These are phyloP conservation scores for Coprinopsis strossmayeri DNA, from an alignment of 768 basidiomycete genomes.

Conservation along the genomic window DNA sequence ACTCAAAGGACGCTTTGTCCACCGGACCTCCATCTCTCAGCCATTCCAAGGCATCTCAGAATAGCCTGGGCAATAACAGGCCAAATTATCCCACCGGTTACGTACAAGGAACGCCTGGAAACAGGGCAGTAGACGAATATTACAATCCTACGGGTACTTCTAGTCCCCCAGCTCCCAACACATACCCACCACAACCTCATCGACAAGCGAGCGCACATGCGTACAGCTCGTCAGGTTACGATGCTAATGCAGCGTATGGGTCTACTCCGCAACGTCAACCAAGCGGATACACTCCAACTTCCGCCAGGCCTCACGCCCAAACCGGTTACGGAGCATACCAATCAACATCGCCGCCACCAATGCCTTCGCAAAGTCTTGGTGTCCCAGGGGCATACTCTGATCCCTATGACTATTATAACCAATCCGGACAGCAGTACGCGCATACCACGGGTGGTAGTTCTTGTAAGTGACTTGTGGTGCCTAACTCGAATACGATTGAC, in stretches of 20 bases:
- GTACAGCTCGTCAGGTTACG: slow-evolving; percentile 33
- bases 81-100: slow-evolving; percentile 45
- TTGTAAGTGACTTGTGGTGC: slow-evolving; percentile 33
- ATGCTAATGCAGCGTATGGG: slow-evolving; percentile 13
- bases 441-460: slow-evolving; percentile 47
- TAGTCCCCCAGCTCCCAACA: slow-evolving; percentile 21
- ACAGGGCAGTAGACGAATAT: slow-evolving; percentile 72
- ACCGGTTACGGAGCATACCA: slow-evolving; percentile 8
- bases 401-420: slow-evolving; percentile 19
- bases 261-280: slow-evolving; percentile 13
- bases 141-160: slow-evolving; percentile 30
- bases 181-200: slow-evolving; percentile 41
- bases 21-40: slow-evolving; percentile 23
- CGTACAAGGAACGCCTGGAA: slow-evolving; percentile 54
- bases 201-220: slow-evolving; percentile 29
- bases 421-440: slow-evolving; percentile 35
- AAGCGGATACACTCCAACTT: slow-evolving; percentile 18
- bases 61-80: slow-evolving; percentile 13
- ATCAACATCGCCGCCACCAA: slow-evolving; percentile 21
- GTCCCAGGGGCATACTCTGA: slow-evolving; percentile 27
- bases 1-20: slow-evolving; percentile 21
- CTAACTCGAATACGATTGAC: slow-evolving; percentile 1
- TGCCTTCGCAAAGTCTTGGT: slow-evolving; percentile 27
- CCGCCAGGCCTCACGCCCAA: slow-evolving; percentile 8
- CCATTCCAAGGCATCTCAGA: slow-evolving; percentile 18